Evolutionary conservation across 2,329 filamentous ascomycete species (phyloP), one percentile per base, ranked within the genome.

Genomic region (Talaromyces funiculosus): DNA sequence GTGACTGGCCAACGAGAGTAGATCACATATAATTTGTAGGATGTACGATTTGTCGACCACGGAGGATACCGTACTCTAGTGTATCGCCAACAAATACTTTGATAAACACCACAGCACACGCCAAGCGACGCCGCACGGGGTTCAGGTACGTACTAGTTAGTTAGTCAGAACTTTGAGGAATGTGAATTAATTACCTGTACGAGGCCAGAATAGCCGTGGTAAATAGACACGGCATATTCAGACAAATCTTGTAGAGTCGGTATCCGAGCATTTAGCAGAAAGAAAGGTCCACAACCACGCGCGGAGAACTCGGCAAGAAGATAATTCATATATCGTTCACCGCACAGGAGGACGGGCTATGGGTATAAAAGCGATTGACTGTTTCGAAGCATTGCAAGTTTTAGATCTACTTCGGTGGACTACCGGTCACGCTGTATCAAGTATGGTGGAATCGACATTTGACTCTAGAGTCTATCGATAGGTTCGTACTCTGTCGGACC

Each of bases 281-380:
- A 9, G 18, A 49, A 10, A 14, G 22, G 40, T 31, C 55, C 55
- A 57, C 55, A 57, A 22, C 14, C 55, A 57, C 55, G 42, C 55
- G 55, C 55, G 42, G 55, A 57, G 42, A 9, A 16, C 29, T 57
- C 55, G 55, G 55, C 55, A 57, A 47, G 40, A 22, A 35, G 18
- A 51, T 26, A 31, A 20, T 14, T 29, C n/a, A 49, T n/a, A n/a
- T n/a, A n/a, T n/a, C n/a, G n/a, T n/a, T n/a, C n/a, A n/a, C n/a
- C n/a, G n/a, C n/a, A n/a, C n/a, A n/a, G n/a, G n/a, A n/a, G n/a
- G n/a, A n/a, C n/a, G n/a, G n/a, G n/a, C n/a, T n/a, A n/a, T n/a
- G n/a, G n/a, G 40, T n/a, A 24, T 45, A n/a, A n/a, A 16, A 26
- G 20, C n/a, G 6, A 16, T 45, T 45, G 24, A 45, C 26, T 26